phyloP scores from a whole-genome alignment of 352 stramenopile genomes.

The Thalassiosira exigua region DNA sequence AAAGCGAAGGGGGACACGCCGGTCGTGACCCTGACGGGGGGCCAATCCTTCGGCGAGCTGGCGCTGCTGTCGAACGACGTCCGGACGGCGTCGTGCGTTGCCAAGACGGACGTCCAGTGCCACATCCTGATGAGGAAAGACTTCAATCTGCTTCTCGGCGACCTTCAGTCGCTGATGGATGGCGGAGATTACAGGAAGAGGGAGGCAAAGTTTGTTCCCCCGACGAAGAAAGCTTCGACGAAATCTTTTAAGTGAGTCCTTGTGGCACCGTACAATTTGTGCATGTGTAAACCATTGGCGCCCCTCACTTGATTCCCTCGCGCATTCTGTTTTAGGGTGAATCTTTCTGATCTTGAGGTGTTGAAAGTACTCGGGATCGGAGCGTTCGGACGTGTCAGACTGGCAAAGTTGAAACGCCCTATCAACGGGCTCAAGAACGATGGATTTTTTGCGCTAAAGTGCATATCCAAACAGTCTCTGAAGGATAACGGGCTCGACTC shows the following conservation, averaged over 20 bases:
- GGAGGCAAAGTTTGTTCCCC: slow-evolving; percentile 1
- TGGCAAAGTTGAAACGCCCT: slow-evolving; percentile 84
- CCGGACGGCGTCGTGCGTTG: slow-evolving; percentile 76
- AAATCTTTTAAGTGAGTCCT: too few species aligned
- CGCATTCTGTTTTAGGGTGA: slow-evolving; percentile 42
- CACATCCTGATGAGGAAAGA: slow-evolving; percentile 91
- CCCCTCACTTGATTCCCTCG: too few species aligned
- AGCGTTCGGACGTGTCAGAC: slow-evolving; percentile 92
- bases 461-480: slow-evolving; percentile 92
- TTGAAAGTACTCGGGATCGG: slow-evolving; percentile 92
- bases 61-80: slow-evolving; percentile 91
- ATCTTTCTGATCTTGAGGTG: slow-evolving; percentile 91
- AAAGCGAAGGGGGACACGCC: slow-evolving; percentile 52
- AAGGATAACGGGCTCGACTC: slow-evolving; percentile 92
- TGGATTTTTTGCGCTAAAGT: slow-evolving; percentile 90
- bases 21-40: slow-evolving; percentile 65
- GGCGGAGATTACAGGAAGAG: slow-evolving; percentile 17
- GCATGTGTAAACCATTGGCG: slow-evolving; percentile 7
- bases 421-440: slow-evolving; percentile 63
- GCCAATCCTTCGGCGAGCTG: slow-evolving; percentile 85
- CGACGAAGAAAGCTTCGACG: slow-evolving; percentile 14
- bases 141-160: slow-evolving; percentile 91
- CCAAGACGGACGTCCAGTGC: slow-evolving; percentile 59
- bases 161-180: slow-evolving; percentile 78
- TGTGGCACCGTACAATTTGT: slow-evolving; percentile 2